Percentiles rank a stretch among this genome's conserved stretches.
These are phyloP conservation scores for Irpex sp. DNA, from an alignment of 1,284 basidiomycete genomes.

Conservation along the genomic window DNA sequence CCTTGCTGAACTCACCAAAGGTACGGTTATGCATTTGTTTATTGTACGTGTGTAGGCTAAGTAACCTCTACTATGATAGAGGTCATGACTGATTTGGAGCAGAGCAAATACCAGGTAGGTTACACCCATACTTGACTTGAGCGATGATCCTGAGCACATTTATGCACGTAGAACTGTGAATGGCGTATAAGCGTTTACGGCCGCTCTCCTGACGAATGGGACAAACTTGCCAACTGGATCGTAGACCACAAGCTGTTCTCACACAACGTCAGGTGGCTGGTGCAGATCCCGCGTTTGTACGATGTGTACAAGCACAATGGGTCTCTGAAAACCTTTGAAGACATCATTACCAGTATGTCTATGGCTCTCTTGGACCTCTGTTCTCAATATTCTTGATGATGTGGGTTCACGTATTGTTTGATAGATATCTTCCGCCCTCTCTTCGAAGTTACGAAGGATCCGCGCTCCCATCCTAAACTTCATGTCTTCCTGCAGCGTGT, in stretches of 20 bases:
- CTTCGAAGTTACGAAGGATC: conserved; percentile 95
- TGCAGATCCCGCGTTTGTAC: conserved; percentile 94
- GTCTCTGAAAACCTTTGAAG: conserved; percentile 83
- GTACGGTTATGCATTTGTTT: conserved; percentile 32
- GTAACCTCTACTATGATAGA: conserved; percentile 43
- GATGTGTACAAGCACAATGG: conserved; percentile 94
- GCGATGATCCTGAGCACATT: too few relatives aligned
- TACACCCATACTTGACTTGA: neutral
- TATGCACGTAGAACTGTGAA: conserved; percentile 68
- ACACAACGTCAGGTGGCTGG: conserved; percentile 97
- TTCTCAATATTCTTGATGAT: too few relatives aligned
- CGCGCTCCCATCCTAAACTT: conserved; percentile 85
- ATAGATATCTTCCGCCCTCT: conserved; percentile 90
- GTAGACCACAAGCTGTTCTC: conserved; percentile 91
- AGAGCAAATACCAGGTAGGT: conserved; percentile 93
- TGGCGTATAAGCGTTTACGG: conserved; percentile 98
- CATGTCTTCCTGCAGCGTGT: conserved; percentile 96
- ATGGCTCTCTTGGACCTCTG: neutral
- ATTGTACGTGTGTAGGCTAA: too few relatives aligned
- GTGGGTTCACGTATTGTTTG: neutral
- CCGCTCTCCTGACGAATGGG: conserved; percentile 81
- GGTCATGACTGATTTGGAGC: conserved; percentile 93
- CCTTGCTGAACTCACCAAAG: conserved; percentile 90
- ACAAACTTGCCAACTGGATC: conserved; percentile 97
- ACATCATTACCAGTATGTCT: conserved; percentile 80